Conservation (phyloP, 2,329 filamentous ascomycete species). For the Trichoderma breve region DNA sequence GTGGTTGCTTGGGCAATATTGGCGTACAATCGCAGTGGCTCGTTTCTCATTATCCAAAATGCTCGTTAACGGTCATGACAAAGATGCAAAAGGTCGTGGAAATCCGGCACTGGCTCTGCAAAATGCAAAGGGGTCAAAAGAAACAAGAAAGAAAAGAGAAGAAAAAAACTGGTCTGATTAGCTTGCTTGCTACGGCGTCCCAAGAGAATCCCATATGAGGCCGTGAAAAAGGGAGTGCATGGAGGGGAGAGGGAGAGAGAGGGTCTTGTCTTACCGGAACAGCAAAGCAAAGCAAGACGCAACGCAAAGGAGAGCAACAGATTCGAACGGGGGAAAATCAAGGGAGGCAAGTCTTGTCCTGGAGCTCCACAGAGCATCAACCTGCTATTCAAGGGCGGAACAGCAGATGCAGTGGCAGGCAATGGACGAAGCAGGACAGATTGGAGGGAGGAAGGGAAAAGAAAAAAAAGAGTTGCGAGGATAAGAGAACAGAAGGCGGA, state of each 20-base stretch:
- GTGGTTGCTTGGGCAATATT: constrained; percentile 15
- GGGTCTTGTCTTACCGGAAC: constrained; percentile 14
- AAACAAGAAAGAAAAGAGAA: constrained; percentile 4
- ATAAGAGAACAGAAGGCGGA: not conserved
- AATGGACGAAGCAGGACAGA: not conserved
- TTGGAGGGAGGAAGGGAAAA: not conserved
- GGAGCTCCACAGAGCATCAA: constrained; percentile 10
- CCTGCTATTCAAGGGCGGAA: constrained; percentile 14
- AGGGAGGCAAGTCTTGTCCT: constrained; percentile 14
- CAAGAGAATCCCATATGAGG: not conserved
- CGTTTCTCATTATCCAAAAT: constrained; percentile 23
- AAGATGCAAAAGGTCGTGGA: constrained; percentile 19
- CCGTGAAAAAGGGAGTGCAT: constrained; percentile 20
- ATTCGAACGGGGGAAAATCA: not conserved
- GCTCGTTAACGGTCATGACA: constrained; percentile 22
- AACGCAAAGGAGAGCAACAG: constrained; percentile 9
- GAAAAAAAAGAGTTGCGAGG: not conserved
- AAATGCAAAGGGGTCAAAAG: not conserved
- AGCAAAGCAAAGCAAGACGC: constrained; percentile 12
- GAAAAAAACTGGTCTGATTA: constrained; percentile 12
- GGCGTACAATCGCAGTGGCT: constrained; percentile 20
- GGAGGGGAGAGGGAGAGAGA: constrained; percentile 8
- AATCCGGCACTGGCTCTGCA: not conserved
- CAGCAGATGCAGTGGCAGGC: not conserved
- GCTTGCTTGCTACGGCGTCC: not conserved